phyloP scores from a whole-genome alignment of 495 filamentous ascomycete species.

The Delitschia confertaspora region DNA sequence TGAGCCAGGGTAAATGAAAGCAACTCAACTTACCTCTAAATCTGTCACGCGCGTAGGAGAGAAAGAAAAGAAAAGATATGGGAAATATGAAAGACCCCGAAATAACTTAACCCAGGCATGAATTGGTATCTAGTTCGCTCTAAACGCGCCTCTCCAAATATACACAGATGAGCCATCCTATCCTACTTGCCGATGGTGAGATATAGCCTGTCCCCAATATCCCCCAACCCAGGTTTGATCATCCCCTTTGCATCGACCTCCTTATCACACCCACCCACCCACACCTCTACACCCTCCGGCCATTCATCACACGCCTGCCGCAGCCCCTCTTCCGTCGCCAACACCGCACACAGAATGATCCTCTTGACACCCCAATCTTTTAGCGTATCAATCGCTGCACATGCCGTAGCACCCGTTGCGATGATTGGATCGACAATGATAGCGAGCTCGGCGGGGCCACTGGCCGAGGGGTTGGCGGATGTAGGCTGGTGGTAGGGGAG shows the following conservation, averaged over 20 bases:
- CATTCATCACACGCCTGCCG: conserved; percentile 61
- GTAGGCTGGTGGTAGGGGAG: conserved; percentile 61
- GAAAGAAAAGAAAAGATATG: too few relatives aligned
- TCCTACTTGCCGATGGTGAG: conserved; percentile 92
- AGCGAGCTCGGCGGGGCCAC: conserved; percentile 51
- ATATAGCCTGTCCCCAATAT: conserved; percentile 89
- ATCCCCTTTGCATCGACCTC: conserved; percentile 67
- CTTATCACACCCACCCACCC: conserved; percentile 71
- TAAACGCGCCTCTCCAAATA: too few relatives aligned
- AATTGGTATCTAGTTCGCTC: too few relatives aligned
- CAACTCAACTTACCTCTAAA: too few relatives aligned
- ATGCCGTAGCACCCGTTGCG: conserved; percentile 83
- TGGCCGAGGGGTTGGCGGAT: conserved; percentile 30
- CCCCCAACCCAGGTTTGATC: conserved; percentile 84
- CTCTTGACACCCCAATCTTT: conserved; percentile 81
- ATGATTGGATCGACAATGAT: conserved; percentile 88
- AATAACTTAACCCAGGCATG: too few relatives aligned
- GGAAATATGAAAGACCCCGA: too few relatives aligned
- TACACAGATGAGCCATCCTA: too few relatives aligned
- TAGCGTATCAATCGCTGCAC: conserved; percentile 80
- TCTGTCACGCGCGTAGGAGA: too few relatives aligned
- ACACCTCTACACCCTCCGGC: conserved; percentile 66
- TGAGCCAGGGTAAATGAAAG: too few relatives aligned
- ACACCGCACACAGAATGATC: conserved; percentile 68
- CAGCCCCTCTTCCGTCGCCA: conserved; percentile 62